Conservation (phyloP, 805 yeast genomes). For the Saccharomycopsis guyanensis region DNA sequence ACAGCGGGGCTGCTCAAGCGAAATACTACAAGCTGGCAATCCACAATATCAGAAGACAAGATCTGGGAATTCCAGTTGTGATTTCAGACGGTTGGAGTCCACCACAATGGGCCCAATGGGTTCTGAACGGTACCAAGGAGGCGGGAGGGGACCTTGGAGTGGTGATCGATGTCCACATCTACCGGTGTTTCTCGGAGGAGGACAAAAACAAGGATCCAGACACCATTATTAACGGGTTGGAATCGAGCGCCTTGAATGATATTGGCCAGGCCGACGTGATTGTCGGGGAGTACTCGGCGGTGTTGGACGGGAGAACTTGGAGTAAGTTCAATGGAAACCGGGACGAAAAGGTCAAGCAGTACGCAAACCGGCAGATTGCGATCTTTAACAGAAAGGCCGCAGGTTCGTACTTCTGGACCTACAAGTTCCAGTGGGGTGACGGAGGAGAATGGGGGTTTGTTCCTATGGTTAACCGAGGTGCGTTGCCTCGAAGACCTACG, state of each 20-base stretch:
- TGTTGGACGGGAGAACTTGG: constrained; percentile 75
- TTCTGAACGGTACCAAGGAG: constrained; percentile 28
- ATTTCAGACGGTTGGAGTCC: constrained; percentile 96
- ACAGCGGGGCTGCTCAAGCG: constrained; percentile 44
- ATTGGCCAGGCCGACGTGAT: constrained; percentile 57
- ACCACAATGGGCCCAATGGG: constrained; percentile 65
- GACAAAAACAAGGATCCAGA: constrained; percentile 64
- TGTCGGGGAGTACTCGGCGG: constrained; percentile 90
- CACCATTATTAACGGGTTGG: constrained; percentile 52
- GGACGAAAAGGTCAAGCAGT: constrained; percentile 47
- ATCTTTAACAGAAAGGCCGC: constrained; percentile 48
- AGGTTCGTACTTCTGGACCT: constrained; percentile 90
- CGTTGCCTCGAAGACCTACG: constrained; percentile 34
- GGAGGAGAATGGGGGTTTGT: constrained; percentile 97
- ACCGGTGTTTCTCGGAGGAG: constrained; percentile 73
- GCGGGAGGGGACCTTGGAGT: constrained; percentile 46
- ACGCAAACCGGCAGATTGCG: constrained; percentile 48
- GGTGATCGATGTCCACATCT: constrained; percentile 77
- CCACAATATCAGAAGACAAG: constrained; percentile 47
- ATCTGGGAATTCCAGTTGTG: constrained; percentile 55
- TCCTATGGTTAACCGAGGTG: constrained; percentile 63
- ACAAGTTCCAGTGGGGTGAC: constrained; percentile 74
- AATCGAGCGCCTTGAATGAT: constrained; percentile 41
- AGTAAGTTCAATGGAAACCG: constrained; percentile 41
- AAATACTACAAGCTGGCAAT: constrained; percentile 61